Base-by-base conservation (phyloP, 1,284 basidiomycete genomes). In the Leccinum fallax region DNA sequence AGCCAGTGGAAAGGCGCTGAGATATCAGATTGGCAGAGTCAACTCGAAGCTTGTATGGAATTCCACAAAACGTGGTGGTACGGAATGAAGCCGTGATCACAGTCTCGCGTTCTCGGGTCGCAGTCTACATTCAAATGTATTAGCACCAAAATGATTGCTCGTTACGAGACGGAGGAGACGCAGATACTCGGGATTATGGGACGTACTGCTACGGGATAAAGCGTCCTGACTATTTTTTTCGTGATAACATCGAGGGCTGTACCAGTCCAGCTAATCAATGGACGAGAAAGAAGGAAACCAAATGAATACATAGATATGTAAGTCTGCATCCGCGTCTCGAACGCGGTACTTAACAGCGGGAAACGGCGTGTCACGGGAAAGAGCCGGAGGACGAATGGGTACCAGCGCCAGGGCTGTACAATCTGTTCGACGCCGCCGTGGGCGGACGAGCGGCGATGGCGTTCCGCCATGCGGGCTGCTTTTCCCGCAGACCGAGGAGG, bases 401-500 rank as follows among this genome's bases (percentile, higher is more conserved):
- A 43, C 16, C 53, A 3, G 26, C 55, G 11, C 46, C 51, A 1
- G 48, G 36, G 46, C 49, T 54, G 5, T 61, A 62, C 4, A 55
- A 60, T 13, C 53, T 60, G 28, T 30, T 62, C 16, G 59, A 63
- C 1, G 28, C 28, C 10, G 59, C 32, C 3, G 60, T 65, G 49
- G 59, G 55, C 8, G 67, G 58, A 9, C 64, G 66, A 6, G 15
- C 36, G 36, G 54, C 40, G 10, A 32, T 15, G 21, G 63, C 75
- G 7, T 68, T 73, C 32, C 74, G 76, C 84, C 84, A 98, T 5
- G 86, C 82, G 13, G 86, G 84, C 74, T 97, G 94, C 71, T 94
- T 94, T 66, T 82, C 80, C 70, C 93, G 91, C 46, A 98, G 82
- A 2, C 94, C 95, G 59, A 88, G 87, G 9, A 98, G 83, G 2